Base-by-base conservation (phyloP, 805 yeast species). In the Ogataea salicorniae region DNA sequence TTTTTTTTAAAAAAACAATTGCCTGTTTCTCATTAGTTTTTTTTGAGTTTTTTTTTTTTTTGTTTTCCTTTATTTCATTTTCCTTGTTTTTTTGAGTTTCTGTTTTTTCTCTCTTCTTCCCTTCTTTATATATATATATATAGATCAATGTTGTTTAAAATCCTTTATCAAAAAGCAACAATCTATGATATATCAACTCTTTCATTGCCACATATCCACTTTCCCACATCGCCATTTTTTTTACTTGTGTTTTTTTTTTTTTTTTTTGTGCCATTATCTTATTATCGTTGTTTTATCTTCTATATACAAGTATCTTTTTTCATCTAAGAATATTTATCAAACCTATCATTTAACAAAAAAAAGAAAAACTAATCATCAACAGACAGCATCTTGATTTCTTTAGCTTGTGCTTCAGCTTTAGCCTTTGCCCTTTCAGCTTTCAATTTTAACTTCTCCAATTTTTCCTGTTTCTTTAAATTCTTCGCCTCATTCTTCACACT, bases 391-490 rank as follows among this genome's bases (percentile, higher is more conserved):
- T 44, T 48, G 18, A 46, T 22, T 14, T 47, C 47, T 18, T 46
- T 44, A 26, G 31, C 31, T 26, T 39, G 18, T 23, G n/a, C 31
- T 51, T 50, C 40, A 45, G 31, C 37, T 49, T 42, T 39, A 42
- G 45, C 20, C 43, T 41, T n/a, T 14, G 42, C 15, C 46, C 44
- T 17, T 55, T 54, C 42, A 43, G 45, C 52, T 16, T 50, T 48
- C 18, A 49, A 38, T 9, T 59, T 49, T 51, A 66, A 66, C 47
- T 72, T 66, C 46, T 67, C 66, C 43, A 50, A 54, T 54, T 61
- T 68, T 46, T 64, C 64, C 45, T 58, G 54, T 22, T 62, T 66
- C 46, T 66, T 72, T 34, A 62, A 47, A 5, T 55, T 60, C 40
- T 53, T 61, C 42, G 61, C 66, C 34, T 69, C 70, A 17, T 52